Percentiles rank a stretch among this genome's conserved stretches.
phyloP scores from a whole-genome alignment of 2,329 filamentous ascomycete genomes.

The Diaporthe capsici region DNA sequence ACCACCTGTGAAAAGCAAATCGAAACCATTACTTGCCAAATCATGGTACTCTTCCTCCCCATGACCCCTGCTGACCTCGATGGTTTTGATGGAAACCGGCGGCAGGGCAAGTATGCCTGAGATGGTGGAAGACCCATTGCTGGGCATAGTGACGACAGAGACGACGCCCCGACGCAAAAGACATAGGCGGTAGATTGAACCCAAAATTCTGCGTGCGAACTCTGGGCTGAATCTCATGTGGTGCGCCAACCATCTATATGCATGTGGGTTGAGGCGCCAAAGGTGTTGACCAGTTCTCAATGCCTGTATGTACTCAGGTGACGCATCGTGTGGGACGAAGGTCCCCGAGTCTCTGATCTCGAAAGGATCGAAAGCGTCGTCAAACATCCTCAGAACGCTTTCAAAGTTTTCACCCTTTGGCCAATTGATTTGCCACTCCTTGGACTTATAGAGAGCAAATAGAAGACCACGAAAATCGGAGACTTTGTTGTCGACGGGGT shows the following conservation, averaged over 20 bases:
- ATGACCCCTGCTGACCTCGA: background rate
- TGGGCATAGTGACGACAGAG: background rate
- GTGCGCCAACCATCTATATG: conserved; percentile 25
- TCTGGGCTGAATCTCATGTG: background rate
- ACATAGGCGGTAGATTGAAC: conserved; percentile 3
- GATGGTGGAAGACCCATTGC: background rate
- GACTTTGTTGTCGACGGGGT: conserved; percentile 20
- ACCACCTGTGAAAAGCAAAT: background rate
- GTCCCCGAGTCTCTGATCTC: background rate
- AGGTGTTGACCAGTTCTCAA: conserved; percentile 28
- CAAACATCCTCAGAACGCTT: background rate
- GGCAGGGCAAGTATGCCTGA: background rate
- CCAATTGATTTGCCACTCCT: conserved; percentile 23
- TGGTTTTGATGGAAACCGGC: background rate
- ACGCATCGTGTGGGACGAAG: background rate
- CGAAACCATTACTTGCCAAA: too few relatives aligned
- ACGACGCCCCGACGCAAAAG: conserved; percentile 1
- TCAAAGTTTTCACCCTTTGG: background rate
- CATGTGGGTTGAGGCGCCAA: conserved; percentile 28
- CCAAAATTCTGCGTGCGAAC: conserved; percentile 7
- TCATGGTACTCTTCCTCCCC: too few relatives aligned
- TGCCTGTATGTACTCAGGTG: conserved; percentile 5
- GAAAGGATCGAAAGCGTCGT: conserved; percentile 12
- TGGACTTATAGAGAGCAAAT: conserved; percentile 13
- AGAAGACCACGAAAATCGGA: conserved; percentile 32